Base-by-base conservation (phyloP, 495 filamentous ascomycete species). In the Xylaria curta region DNA sequence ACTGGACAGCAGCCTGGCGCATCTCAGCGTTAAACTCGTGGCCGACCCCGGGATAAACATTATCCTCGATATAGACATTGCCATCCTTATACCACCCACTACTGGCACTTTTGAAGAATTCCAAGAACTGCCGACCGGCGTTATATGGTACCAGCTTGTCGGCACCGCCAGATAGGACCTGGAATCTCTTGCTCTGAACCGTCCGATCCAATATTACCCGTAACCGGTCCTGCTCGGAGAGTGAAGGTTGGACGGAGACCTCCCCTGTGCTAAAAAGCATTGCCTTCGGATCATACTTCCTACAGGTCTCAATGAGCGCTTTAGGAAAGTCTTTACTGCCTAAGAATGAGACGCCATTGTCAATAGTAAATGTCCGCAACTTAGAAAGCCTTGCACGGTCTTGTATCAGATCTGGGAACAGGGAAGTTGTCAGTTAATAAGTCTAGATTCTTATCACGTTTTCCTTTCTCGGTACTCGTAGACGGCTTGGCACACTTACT, bases 111-210 rank as follows among this genome's bases (percentile, higher is more conserved):
- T 92, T 91, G 65, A 98, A 83, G 81, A 90, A 93, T 9, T 80
- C 77, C 60, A 97, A 71, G 78, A 98, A 97, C 0, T 87, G 85
- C 75, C 91, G 87, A 2, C 86, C 84, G 19, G 89, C 89, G 28
- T 83, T 82, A 79, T 94, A 93, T 8, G 96, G 95, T 24, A 99
- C 95, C 60, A 98, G 80, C 76, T 93, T 94, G 78, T 99, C 96
- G 21, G 83, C 83, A 0, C 84, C 91, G 0, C 95, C 96, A 15
- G 90, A 90, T 70, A 97, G 82, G 71, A 92, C 89, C 65, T 98
- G 80, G 69, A 98, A 89, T 67, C 84, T 89, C 81, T 98, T 99
- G 0, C 90, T 89, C 0, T 81, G 82, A 54, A 98, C 74, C 13
- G 84, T 82, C 0, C 84, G 81, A 28, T 84, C 75, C 1, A 92